These are phyloP conservation scores for grape (Vitis vinifera) DNA, from an alignment of 164 flowering plant genomes.

Conservation along the genomic window ASM3070453v1 NC_081816.1:8398501-8399000, in stretches of 20 bases:
- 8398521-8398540: too few species aligned
- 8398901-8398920: conserved; percentile 56
- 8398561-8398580: too few species aligned
- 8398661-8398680: conserved; percentile 9
- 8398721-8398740: neutral
- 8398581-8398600: too few species aligned
- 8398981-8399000: conserved; percentile 23
- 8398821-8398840: neutral
- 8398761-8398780: conserved; percentile 28
- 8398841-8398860: conserved; percentile 15
- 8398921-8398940: neutral
- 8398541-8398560: too few species aligned
- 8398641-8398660: neutral
- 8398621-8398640: too few species aligned
- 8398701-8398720: conserved; percentile 7
- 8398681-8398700: neutral
- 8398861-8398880: conserved; percentile 33
- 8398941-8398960: conserved; percentile 18
- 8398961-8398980: conserved; percentile 27
- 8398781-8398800: conserved; percentile 34
- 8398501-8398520: too few species aligned
- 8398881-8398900: conserved; percentile 32
- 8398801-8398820: neutral
- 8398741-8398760: conserved; percentile 25
- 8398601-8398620: too few species aligned